Conservation (phyloP, 2,329 filamentous ascomycete genomes). For the Fusarium hainanense region DNA sequence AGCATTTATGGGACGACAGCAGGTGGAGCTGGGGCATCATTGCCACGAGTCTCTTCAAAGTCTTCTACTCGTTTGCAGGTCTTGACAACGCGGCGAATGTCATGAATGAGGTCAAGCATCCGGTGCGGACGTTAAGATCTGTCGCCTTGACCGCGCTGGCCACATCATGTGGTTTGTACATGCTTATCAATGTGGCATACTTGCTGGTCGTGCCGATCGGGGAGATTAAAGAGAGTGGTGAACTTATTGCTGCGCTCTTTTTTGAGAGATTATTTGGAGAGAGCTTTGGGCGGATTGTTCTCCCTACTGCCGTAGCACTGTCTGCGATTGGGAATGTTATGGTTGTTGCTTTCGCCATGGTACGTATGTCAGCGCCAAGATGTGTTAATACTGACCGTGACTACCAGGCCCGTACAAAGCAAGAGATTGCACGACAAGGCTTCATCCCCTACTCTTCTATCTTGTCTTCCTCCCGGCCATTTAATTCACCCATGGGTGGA, state of each 20-base stretch:
- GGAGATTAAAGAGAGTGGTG: slow-evolving; percentile 73
- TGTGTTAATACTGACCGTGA: slow-evolving; percentile 17
- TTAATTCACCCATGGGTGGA: slow-evolving; percentile 74
- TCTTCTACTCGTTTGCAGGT: slow-evolving; percentile 76
- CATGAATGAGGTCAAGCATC: slow-evolving; percentile 76
- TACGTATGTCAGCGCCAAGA: slow-evolving; percentile 48
- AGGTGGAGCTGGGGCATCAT: slow-evolving; percentile 76
- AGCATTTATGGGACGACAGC: slow-evolving; percentile 70
- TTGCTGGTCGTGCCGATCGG: slow-evolving; percentile 74
- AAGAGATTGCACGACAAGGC: slow-evolving; percentile 78
- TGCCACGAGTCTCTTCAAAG: slow-evolving; percentile 74
- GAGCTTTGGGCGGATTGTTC: slow-evolving; percentile 64
- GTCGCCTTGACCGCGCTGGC: slow-evolving; percentile 69
- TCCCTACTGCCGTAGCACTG: slow-evolving; percentile 73
- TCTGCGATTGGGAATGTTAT: slow-evolving; percentile 78
- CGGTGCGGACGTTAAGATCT: slow-evolving; percentile 71
- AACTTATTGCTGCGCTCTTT: slow-evolving; percentile 75
- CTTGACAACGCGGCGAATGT: slow-evolving; percentile 76
- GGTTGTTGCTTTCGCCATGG: slow-evolving; percentile 75
- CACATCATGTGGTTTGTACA: slow-evolving; percentile 71
- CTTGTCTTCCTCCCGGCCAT: slow-evolving; percentile 73
- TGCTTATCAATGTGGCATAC: slow-evolving; percentile 72
- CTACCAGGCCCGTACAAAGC: slow-evolving; percentile 71
- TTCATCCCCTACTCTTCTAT: slow-evolving; percentile 72
- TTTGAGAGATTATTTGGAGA: slow-evolving; percentile 73